These are phyloP conservation scores for Neurospora sp. DNA, from an alignment of 495 filamentous ascomycete species.

Conservation along the genomic window DNA sequence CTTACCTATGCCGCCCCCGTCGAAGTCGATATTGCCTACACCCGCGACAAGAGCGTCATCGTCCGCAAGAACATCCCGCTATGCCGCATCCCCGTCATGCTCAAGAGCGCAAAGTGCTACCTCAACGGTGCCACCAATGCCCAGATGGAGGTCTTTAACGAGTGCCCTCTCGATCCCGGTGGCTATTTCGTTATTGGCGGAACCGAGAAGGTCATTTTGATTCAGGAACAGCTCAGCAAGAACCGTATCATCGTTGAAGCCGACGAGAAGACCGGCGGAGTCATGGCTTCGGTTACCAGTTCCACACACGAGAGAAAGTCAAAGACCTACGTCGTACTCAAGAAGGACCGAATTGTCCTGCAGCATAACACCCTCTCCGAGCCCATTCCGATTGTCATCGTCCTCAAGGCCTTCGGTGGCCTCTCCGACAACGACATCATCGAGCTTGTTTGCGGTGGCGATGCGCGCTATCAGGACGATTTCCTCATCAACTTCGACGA, in stretches of 20 bases:
- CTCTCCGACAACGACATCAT: conserved; percentile 91
- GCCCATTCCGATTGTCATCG: conserved; percentile 81
- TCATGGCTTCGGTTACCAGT: conserved; percentile 96
- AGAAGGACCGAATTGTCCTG: conserved; percentile 81
- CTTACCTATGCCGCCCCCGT: conserved; percentile 93
- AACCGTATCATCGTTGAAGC: conserved; percentile 96
- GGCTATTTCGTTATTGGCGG: conserved; percentile 88
- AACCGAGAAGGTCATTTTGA: conserved; percentile 93
- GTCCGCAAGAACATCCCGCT: conserved; percentile 62
- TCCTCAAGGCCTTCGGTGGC: conserved; percentile 88
- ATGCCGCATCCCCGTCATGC: conserved; percentile 90
- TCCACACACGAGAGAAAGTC: conserved; percentile 95
- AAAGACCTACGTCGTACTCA: conserved; percentile 87
- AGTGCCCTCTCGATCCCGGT: conserved; percentile 91
- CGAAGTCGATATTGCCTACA: conserved; percentile 77
- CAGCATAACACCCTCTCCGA: conserved; percentile 90
- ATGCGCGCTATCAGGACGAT: conserved; percentile 80
- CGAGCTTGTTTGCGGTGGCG: conserved; percentile 73
- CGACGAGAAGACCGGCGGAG: conserved; percentile 77
- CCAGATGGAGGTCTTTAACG: conserved; percentile 78
- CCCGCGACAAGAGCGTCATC: conserved; percentile 61
- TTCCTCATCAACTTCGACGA: conserved; percentile 94
- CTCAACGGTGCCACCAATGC: conserved; percentile 67
- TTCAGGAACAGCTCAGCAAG: conserved; percentile 97
- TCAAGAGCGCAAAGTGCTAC: conserved; percentile 87